A percentile compares a stretch with the other conserved stretches of the same genome.
Conservation (phyloP, 2,329 filamentous ascomycete species). For the Sporothrix dimorphospora region DNA sequence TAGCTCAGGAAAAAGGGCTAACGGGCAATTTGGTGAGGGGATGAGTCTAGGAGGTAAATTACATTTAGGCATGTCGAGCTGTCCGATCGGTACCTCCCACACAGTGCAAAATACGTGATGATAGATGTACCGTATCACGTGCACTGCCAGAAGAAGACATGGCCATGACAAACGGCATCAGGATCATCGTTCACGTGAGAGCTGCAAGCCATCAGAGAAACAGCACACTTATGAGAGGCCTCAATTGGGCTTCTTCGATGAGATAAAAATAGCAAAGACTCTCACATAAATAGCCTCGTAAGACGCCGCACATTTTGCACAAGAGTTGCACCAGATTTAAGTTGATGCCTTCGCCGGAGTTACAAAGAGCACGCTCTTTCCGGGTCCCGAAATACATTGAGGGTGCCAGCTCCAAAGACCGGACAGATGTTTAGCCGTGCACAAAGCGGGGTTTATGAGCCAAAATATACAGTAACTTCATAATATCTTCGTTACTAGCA, state of each 20-base stretch:
- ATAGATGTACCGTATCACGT: background rate
- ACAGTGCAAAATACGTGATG: background rate
- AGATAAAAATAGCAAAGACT: background rate
- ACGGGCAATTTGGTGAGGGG: slow-evolving; percentile 9
- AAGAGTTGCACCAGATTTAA: background rate
- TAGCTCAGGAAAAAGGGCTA: background rate
- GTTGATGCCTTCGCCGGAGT: background rate
- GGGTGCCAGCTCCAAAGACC: background rate
- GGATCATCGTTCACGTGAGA: background rate
- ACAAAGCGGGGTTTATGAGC: background rate
- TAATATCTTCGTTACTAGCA: background rate
- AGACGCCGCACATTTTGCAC: background rate
- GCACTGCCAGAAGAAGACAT: background rate
- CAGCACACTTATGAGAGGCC: background rate
- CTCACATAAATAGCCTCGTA: background rate
- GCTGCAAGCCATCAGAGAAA: background rate
- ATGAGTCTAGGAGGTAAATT: background rate
- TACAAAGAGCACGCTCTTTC: background rate
- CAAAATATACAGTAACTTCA: background rate
- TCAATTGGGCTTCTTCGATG: background rate
- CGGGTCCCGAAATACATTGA: background rate
- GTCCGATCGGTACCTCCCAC: background rate
- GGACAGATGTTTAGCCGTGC: slow-evolving; percentile 13
- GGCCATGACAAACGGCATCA: background rate
- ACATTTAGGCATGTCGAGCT: background rate